A percentile compares a stretch with the other conserved stretches of the same genome.
Evolutionary conservation across 208 protist genomes (phyloP).

Genomic region (Acanthamoeba castellanii): DNA sequence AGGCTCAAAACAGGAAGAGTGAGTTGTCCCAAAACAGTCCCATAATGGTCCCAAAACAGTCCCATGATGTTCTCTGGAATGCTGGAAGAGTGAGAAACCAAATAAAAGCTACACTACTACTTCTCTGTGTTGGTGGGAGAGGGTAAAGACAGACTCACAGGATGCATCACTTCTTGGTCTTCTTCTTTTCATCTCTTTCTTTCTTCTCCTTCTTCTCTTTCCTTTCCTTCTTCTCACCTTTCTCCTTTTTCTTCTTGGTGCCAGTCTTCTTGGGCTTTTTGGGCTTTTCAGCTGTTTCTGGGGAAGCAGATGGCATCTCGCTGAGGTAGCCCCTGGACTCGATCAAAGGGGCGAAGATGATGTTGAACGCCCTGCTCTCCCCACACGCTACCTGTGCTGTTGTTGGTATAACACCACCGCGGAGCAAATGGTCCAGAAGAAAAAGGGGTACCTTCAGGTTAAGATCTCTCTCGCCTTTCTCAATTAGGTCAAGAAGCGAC

Average conservation of each 20-base stretch:
- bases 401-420: not conserved
- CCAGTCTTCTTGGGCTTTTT: conserved; percentile 17
- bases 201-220: not conserved
- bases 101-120: too few relatives aligned
- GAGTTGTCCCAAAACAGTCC: too few relatives aligned
- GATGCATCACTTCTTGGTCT: not conserved
- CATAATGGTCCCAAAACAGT: too few relatives aligned
- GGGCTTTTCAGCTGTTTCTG: not conserved
- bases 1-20: too few relatives aligned
- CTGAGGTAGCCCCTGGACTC: conserved; percentile 33
- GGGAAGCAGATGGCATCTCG: not conserved
- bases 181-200: not conserved
- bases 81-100: too few relatives aligned
- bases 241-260: conserved; percentile 34
- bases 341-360: conserved; percentile 9
- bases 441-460: conserved; percentile 1
- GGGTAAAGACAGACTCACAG: too few relatives aligned
- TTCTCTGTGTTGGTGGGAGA: too few relatives aligned
- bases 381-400: not conserved
- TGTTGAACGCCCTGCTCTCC: conserved; percentile 26
- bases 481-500: not conserved
- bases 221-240: not conserved
- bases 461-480: not conserved
- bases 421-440: not conserved
- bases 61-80: too few relatives aligned